phyloP scores from a whole-genome alignment of 1,284 basidiomycete species.

The Rhodotorula glutinis region DNA sequence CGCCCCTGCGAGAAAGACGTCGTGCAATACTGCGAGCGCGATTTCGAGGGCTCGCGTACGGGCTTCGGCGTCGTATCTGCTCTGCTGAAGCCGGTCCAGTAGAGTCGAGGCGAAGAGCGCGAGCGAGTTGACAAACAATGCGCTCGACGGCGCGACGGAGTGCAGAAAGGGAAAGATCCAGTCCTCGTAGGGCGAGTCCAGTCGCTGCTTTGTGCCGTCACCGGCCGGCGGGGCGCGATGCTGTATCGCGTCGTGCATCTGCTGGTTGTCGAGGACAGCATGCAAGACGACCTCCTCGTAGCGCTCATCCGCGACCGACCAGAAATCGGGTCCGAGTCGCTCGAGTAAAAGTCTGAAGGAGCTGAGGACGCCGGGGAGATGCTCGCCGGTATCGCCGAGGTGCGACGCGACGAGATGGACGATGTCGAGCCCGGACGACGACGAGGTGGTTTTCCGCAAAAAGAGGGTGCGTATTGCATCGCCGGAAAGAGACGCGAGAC shows the following conservation, averaged over 20 bases:
- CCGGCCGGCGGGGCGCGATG: background rate
- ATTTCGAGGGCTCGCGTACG: constrained; percentile 34
- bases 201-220: background rate
- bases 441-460: constrained; percentile 1
- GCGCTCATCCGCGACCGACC: constrained; percentile 34
- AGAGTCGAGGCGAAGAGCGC: constrained; percentile 37
- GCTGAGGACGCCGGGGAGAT: constrained; percentile 35
- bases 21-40: constrained; percentile 28
- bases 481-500: constrained; percentile 19
- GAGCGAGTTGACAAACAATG: constrained; percentile 37
- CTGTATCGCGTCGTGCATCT: constrained; percentile 21
- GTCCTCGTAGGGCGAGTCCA: constrained; percentile 32
- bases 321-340: constrained; percentile 22
- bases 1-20: constrained; percentile 30
- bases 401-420: constrained; percentile 39
- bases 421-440: constrained; percentile 23
- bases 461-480: constrained; percentile 29
- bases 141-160: constrained; percentile 34
- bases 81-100: constrained; percentile 36
- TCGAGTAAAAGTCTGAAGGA: constrained; percentile 33
- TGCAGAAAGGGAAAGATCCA: constrained; percentile 42
- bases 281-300: constrained; percentile 36
- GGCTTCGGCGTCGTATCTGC: constrained; percentile 25
- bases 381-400: constrained; percentile 36
- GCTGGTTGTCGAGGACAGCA: constrained; percentile 33